These are phyloP conservation scores for Somion occarium DNA, from an alignment of 1,284 basidiomycete genomes.

Conservation along the genomic window DNA sequence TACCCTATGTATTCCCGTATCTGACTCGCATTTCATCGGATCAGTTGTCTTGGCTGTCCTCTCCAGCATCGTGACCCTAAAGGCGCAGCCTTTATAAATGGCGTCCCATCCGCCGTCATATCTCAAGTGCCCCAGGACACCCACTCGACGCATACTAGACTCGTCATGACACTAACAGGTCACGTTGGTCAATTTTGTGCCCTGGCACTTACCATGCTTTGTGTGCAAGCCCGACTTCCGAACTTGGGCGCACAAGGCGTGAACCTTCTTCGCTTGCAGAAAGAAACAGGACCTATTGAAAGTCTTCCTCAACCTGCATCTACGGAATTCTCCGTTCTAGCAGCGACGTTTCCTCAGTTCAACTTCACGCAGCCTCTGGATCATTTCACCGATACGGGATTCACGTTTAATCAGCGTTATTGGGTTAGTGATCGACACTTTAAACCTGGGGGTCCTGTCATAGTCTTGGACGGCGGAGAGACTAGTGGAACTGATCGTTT, in stretches of 20 bases:
- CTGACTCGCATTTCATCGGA: too few species aligned
- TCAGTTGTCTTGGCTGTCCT: too few species aligned
- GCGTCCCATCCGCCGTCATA: too few species aligned
- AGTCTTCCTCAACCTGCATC: neutral
- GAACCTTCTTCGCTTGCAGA: neutral
- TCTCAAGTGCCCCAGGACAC: too few species aligned
- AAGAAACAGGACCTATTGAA: neutral
- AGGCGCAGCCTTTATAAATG: too few species aligned
- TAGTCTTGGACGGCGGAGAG: conserved; percentile 79
- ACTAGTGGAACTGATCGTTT: conserved; percentile 65
- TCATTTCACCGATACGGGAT: conserved; percentile 53
- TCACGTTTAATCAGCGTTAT: conserved; percentile 68
- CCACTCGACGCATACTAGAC: too few species aligned
- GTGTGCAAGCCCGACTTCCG: neutral
- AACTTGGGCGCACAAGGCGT: neutral
- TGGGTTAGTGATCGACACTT: conserved; percentile 84
- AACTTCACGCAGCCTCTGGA: conserved; percentile 77
- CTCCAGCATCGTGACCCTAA: too few species aligned
- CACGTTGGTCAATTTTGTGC: neutral
- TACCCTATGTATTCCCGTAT: too few species aligned
- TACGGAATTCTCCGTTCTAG: too few species aligned
- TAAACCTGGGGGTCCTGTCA: conserved; percentile 68
- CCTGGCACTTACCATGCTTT: neutral
- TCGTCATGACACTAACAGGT: too few species aligned
- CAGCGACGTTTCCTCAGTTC: conserved; percentile 15